Conservation (phyloP, 441 rosid genomes). For the Populus hybrid region DNA sequence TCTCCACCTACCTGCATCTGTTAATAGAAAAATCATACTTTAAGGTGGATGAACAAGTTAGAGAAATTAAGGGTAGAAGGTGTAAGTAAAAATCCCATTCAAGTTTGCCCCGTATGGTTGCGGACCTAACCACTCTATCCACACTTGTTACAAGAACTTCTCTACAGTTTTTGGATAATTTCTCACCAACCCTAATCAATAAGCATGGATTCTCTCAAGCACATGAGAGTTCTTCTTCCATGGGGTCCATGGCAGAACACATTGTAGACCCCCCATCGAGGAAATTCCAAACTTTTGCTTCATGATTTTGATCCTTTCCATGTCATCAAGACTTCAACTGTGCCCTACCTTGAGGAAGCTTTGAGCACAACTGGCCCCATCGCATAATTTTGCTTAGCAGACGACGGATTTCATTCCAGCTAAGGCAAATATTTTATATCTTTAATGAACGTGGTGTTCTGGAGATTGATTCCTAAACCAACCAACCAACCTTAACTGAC, state of each 20-base stretch:
- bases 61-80: background rate
- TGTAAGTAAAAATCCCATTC: background rate
- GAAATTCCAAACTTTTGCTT: background rate
- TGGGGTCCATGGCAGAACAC: background rate
- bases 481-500: conserved; percentile 32
- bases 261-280: background rate
- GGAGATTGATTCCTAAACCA: conserved; percentile 10
- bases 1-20: background rate
- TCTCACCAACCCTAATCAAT: conserved; percentile 5
- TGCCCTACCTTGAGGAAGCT: too few species aligned
- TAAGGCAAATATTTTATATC: background rate
- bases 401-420: background rate
- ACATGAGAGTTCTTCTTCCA: conserved; percentile 13
- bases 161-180: conserved; percentile 5
- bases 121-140: conserved; percentile 6
- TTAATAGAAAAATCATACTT: background rate
- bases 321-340: background rate
- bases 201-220: conserved; percentile 8
- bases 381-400: background rate
- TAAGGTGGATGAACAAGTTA: too few species aligned
- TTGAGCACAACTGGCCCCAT: background rate
- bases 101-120: background rate
- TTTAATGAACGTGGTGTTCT: background rate
- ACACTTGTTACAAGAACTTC: background rate
- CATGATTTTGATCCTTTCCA: background rate